These are phyloP conservation scores for Pseudogymnoascus sp. DNA, from an alignment of 2,329 filamentous ascomycete species.

Conservation along the genomic window DNA sequence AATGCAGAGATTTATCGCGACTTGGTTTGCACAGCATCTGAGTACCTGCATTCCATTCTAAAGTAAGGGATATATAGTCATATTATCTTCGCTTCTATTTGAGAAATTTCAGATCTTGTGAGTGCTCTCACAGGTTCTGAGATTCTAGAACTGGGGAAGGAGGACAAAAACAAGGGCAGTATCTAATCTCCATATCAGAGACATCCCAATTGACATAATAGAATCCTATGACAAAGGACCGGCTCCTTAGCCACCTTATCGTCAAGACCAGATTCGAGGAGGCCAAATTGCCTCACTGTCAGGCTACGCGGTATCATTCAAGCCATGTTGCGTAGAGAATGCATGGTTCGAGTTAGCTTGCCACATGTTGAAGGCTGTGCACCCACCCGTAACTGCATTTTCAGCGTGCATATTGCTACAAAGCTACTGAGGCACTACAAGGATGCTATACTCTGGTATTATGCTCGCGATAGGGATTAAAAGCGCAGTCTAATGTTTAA, in stretches of 20 bases:
- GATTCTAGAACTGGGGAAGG: not conserved
- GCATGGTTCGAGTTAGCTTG: not conserved
- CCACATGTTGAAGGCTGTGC: not conserved
- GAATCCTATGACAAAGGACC: not conserved
- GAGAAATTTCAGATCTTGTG: too few relatives aligned
- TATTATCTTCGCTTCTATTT: too few relatives aligned
- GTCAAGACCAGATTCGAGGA: conserved; percentile 24
- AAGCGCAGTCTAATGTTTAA: not conserved
- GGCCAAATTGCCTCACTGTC: conserved; percentile 15
- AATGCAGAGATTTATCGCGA: too few relatives aligned
- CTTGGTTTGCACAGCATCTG: too few relatives aligned
- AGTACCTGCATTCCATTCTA: too few relatives aligned
- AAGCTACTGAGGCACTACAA: not conserved
- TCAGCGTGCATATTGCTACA: not conserved
- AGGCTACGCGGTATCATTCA: not conserved
- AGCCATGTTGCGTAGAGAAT: too few relatives aligned
- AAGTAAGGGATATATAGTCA: too few relatives aligned
- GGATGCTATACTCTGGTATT: not conserved
- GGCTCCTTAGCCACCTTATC: conserved; percentile 17
- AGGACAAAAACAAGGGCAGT: conserved; percentile 8
- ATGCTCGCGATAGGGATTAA: not conserved
- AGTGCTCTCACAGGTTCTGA: too few relatives aligned
- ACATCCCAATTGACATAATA: not conserved
- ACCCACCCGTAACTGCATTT: not conserved
- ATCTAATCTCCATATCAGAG: conserved; percentile 12